Evolutionary conservation across 75 land plant species (phyloP), one percentile per base, ranked within the genome.

Genomic region (Pinus taeda): DNA sequence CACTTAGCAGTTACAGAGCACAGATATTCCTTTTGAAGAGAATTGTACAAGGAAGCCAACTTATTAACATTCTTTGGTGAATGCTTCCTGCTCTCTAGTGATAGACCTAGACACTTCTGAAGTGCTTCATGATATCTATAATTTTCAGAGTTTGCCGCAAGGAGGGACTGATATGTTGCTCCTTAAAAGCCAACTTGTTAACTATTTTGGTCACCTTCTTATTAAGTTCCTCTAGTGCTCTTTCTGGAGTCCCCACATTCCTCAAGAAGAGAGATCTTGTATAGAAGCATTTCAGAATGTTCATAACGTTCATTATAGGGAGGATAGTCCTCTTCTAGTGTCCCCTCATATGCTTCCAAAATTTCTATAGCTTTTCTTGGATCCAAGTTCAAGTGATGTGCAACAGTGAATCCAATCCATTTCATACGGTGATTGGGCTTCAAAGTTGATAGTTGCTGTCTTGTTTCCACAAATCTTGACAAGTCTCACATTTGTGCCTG

Each of bases 401-500:
- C 79, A 77, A 96, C 90, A 9, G 94, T 91, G 86, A 96, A 96
- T 12, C 94, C 96, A 66, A 96, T 96, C 98, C 98, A 96, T 58
- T 93, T 93, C 86, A 88, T 93, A 15, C 94, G 96, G 83, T 96
- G 98, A 82, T 92, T 96, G 45, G 98, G 94, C 80, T 96, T 96
- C 63, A 96, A 57, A 26, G 90, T 88, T 59, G 93, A 76, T 57
- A 96, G 90, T 74, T 91, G 91, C 49, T 95, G 90, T 71, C 98
- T 91, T 57, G 98, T 96, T 79, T 96, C 96, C 71, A 96, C 98
- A 88, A 93, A 96, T 45, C 98, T 96, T 67, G 84, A 53, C 78
- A 93, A 83, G 73, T 95, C 98, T 7, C 98, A 83, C 96, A 96
- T 96, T 81, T 96, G 98, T 64, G 93, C 97, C 93, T 94, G 94